Conservation (phyloP, 2,329 filamentous ascomycete genomes). For the Diaporthe ampelina region DNA sequence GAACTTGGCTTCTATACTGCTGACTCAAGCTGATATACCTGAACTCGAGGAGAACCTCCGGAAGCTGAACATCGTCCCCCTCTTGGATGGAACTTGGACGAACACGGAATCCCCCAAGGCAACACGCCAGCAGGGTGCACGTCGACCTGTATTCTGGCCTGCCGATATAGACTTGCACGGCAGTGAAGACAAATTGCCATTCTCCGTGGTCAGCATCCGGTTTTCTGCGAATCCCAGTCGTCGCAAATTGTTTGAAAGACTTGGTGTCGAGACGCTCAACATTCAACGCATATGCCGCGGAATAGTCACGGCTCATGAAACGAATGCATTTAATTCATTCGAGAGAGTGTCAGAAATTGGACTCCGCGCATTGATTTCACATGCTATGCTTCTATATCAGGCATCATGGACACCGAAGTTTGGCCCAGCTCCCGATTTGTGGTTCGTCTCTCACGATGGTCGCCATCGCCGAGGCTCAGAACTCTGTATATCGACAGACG, state of each 20-base stretch:
- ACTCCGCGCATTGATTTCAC: background rate
- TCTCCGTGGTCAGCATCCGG: background rate
- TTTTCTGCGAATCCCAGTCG: background rate
- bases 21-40: background rate
- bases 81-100: background rate
- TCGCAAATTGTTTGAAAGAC: background rate
- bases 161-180: background rate
- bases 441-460: background rate
- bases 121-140: background rate
- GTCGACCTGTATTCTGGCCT: background rate
- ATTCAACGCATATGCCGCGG: background rate
- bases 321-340: background rate
- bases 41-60: background rate
- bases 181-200: background rate
- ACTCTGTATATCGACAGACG: background rate
- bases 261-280: background rate
- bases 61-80: background rate
- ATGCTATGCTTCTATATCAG: background rate
- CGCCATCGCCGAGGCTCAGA: background rate
- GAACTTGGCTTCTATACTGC: background rate
- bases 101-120: background rate
- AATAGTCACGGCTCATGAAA: background rate
- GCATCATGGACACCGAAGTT: background rate
- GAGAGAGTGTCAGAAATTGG: background rate
- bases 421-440: background rate